Conservation (phyloP, 306 rosid genomes). For the Parietaria judaica region DNA sequence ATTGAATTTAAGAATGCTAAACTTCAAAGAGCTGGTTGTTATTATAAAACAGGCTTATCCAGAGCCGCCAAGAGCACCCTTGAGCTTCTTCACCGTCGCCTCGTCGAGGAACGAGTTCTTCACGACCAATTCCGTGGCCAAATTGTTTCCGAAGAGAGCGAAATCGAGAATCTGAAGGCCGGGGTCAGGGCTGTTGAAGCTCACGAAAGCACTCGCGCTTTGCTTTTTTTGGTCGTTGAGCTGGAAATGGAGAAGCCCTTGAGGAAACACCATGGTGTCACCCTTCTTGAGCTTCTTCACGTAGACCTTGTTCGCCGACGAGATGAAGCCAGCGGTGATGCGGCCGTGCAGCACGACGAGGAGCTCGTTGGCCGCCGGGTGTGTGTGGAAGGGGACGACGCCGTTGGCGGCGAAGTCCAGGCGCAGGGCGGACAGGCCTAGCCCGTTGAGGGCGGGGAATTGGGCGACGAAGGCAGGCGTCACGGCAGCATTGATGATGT, state of each 20-base stretch:
- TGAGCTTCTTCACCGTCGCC: conserved; percentile 61
- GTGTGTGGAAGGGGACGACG: conserved; percentile 73
- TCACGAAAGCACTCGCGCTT: conserved; percentile 18
- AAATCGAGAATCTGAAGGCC: conserved; percentile 67
- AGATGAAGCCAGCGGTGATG: conserved; percentile 57
- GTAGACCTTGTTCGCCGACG: conserved; percentile 49
- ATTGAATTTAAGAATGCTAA: too few relatives aligned
- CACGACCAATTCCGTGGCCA: conserved; percentile 41
- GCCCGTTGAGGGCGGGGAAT: conserved; percentile 65
- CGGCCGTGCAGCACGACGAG: conserved; percentile 38
- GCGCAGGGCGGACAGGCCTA: conserved; percentile 55
- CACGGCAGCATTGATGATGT: conserved; percentile 59
- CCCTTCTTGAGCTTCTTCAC: conserved; percentile 49
- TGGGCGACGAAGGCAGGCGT: conserved; percentile 57
- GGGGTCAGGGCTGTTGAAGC: conserved; percentile 61
- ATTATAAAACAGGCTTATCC: conserved; percentile 14
- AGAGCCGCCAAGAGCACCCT: conserved; percentile 78
- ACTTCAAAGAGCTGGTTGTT: too few relatives aligned
- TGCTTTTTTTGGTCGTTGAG: conserved; percentile 28
- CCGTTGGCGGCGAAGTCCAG: conserved; percentile 52
- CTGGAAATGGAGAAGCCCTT: conserved; percentile 71
- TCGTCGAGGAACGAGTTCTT: conserved; percentile 53
- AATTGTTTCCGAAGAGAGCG: conserved; percentile 58
- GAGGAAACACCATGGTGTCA: conserved; percentile 73
- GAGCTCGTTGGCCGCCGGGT: conserved; percentile 58